Percentiles rank a stretch among this genome's conserved stretches.
Evolutionary conservation across 805 yeast species (phyloP).

Genomic region (Torulaspora indica): DNA sequence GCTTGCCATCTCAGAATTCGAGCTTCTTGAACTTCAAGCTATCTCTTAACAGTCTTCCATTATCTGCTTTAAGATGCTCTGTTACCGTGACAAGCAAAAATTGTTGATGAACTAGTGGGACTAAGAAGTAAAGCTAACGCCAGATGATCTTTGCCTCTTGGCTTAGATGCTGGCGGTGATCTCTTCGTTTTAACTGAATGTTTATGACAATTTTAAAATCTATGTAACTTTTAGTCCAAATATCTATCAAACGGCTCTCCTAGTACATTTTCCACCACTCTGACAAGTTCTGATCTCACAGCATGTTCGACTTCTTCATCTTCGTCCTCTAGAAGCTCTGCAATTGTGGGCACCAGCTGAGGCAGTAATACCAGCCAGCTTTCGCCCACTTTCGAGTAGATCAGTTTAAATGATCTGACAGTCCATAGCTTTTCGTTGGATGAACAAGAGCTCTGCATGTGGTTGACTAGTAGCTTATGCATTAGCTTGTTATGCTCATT

Average conservation of each 20-base stretch:
- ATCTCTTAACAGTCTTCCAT: neutral
- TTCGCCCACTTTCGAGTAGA: slow-evolving; percentile 90
- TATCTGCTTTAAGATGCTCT: neutral
- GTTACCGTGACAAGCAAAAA: neutral
- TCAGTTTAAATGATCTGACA: slow-evolving; percentile 66
- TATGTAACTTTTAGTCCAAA: slow-evolving; percentile 39
- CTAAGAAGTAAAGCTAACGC: too few relatives aligned
- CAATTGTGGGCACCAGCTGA: slow-evolving; percentile 90
- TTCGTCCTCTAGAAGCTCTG: slow-evolving; percentile 92
- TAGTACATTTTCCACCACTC: slow-evolving; percentile 82
- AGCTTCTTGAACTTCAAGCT: neutral
- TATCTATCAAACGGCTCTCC: slow-evolving; percentile 94
- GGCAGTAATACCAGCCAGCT: slow-evolving; percentile 90
- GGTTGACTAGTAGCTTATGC: slow-evolving; percentile 57
- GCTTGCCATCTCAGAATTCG: slow-evolving; percentile 5
- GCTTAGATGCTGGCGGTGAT: too few relatives aligned
- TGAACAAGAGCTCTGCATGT: slow-evolving; percentile 59
- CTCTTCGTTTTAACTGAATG: too few relatives aligned
- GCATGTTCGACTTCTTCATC: slow-evolving; percentile 89
- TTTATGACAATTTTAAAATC: neutral
- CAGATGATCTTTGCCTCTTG: too few relatives aligned
- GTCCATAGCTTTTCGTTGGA: slow-evolving; percentile 73
- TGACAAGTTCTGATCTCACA: slow-evolving; percentile 84
- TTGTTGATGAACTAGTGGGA: too few relatives aligned
- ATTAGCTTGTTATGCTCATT: slow-evolving; percentile 71